Evolutionary conservation across 1,139 yeast genomes (phyloP).

Genomic region (Candida pseudocylindracea): DNA sequence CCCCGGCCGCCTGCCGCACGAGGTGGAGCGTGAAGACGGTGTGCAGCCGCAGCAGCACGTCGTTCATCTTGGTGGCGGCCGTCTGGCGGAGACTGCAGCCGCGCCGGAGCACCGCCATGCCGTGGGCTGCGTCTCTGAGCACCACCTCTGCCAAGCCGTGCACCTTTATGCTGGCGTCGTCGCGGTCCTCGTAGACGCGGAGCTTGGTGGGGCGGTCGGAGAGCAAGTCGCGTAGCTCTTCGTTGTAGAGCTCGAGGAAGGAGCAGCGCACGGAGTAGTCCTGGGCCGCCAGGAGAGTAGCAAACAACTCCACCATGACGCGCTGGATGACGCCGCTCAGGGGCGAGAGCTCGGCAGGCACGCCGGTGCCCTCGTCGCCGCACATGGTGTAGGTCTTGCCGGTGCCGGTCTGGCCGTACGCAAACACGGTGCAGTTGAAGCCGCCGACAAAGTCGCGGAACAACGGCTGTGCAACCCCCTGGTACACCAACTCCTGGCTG

Average conservation of each 20-base stretch:
- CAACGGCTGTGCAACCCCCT: slow-evolving; percentile 40
- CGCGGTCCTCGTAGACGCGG: slow-evolving; percentile 5
- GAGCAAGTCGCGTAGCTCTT: slow-evolving; percentile 4
- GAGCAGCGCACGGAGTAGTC: slow-evolving; percentile 3
- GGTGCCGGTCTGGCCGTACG: slow-evolving; percentile 5
- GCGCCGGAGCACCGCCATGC: slow-evolving; percentile 7
- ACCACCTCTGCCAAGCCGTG: slow-evolving; percentile 36
- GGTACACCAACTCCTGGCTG: slow-evolving; percentile 34
- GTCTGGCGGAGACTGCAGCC: slow-evolving; percentile 3
- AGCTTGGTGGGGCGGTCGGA: slow-evolving; percentile 12
- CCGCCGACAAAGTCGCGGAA: slow-evolving; percentile 15
- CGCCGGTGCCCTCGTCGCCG: slow-evolving; percentile 3
- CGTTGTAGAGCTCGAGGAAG: slow-evolving; percentile 5
- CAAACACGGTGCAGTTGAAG: slow-evolving; percentile 4
- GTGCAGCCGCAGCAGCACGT: slow-evolving; percentile 4
- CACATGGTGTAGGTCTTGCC: slow-evolving; percentile 5
- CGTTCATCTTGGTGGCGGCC: slow-evolving; percentile 4
- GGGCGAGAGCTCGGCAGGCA: not conserved
- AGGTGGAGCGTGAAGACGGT: slow-evolving; percentile 4
- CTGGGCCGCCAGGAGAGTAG: not conserved
- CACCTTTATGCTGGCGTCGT: slow-evolving; percentile 13
- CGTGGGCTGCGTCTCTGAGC: slow-evolving; percentile 28
- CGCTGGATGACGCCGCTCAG: slow-evolving; percentile 5
- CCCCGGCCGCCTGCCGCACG: slow-evolving; percentile 1
- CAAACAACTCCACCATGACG: slow-evolving; percentile 3